Evolutionary conservation across 73 alveolate genomes (phyloP).

Genomic region (Tetrahymena elliotti): DNA sequence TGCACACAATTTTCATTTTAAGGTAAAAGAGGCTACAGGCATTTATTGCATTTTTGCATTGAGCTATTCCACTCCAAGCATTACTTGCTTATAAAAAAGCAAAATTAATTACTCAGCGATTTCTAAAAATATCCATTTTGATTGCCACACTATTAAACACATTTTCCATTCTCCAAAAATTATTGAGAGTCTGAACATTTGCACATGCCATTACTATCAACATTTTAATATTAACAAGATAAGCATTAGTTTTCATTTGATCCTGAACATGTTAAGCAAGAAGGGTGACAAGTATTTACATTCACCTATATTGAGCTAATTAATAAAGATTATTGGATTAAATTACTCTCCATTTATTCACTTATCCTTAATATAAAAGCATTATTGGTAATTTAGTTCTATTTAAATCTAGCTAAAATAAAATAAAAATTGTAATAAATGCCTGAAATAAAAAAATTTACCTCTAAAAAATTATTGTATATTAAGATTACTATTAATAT

Average conservation of each 20-base stretch:
- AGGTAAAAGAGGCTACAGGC: background rate
- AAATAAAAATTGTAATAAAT: background rate
- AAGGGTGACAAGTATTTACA: background rate
- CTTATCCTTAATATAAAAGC: background rate
- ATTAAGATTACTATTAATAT: background rate
- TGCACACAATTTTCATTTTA: background rate
- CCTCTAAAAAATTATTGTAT: background rate
- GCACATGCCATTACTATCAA: background rate
- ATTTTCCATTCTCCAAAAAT: background rate
- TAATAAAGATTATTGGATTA: background rate
- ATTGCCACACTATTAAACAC: background rate
- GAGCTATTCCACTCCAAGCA: background rate
- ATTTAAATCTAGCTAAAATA: background rate
- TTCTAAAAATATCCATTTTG: background rate
- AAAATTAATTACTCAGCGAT: background rate
- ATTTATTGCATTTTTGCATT: background rate
- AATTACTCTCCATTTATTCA: background rate
- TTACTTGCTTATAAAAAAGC: background rate
- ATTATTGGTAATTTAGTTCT: background rate
- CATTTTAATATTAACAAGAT: background rate
- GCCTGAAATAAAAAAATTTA: background rate
- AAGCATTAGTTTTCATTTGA: background rate
- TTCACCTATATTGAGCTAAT: background rate
- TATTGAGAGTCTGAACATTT: background rate
- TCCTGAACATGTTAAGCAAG: background rate